A percentile compares a stretch with the other conserved stretches of the same genome.
phyloP scores from a whole-genome alignment of 2,329 filamentous ascomycete species.

The Cadophora luteo-olivacea region DNA sequence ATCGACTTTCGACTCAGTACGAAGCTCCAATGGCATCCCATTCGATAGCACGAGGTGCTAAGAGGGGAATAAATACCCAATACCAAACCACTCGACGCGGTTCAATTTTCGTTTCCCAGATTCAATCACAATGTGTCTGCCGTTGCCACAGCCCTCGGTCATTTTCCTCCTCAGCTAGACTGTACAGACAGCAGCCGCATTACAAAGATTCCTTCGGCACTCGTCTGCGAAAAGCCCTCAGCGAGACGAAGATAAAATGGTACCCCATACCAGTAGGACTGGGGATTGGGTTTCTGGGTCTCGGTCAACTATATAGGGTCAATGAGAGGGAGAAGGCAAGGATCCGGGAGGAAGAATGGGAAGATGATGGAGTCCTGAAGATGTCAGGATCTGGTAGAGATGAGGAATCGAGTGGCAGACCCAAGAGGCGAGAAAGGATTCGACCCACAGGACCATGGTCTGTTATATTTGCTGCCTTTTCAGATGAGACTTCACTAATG shows the following conservation, averaged over 20 bases:
- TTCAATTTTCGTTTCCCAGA: slow-evolving; percentile 22
- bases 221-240: slow-evolving; percentile 63
- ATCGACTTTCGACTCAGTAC: neutral
- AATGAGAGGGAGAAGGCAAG: slow-evolving; percentile 55
- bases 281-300: slow-evolving; percentile 71
- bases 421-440: slow-evolving; percentile 60
- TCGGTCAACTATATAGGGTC: slow-evolving; percentile 68
- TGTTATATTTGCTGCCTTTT: slow-evolving; percentile 26
- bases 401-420: slow-evolving; percentile 51
- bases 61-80: slow-evolving; percentile 24
- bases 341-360: slow-evolving; percentile 45
- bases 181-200: slow-evolving; percentile 35
- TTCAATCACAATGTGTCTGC: slow-evolving; percentile 31
- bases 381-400: slow-evolving; percentile 41
- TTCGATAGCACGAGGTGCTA: slow-evolving; percentile 27
- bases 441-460: slow-evolving; percentile 72
- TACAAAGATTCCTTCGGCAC: slow-evolving; percentile 43
- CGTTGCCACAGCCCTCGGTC: slow-evolving; percentile 34
- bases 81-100: slow-evolving; percentile 22
- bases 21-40: slow-evolving; percentile 28
- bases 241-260: slow-evolving; percentile 72
- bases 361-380: slow-evolving; percentile 45
- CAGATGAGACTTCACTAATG: slow-evolving; percentile 28
- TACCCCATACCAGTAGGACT: slow-evolving; percentile 73
- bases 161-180: slow-evolving; percentile 41